phyloP scores from a whole-genome alignment of 345 rosid species.

The Hibiscus tridactylites region DNA sequence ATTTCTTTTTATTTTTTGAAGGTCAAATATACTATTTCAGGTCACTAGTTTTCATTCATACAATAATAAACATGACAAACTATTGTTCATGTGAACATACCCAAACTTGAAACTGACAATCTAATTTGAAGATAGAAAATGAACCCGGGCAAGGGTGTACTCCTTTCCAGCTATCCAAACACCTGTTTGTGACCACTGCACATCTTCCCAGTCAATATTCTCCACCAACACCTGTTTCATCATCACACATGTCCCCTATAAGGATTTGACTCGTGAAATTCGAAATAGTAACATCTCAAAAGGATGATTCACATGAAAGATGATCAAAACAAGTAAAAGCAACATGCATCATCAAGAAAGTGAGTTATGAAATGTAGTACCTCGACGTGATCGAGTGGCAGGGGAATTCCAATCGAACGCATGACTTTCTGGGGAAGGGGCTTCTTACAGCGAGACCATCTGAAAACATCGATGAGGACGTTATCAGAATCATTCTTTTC shows the following conservation, averaged over 20 bases:
- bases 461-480: conserved; percentile 60
- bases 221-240: conserved; percentile 67
- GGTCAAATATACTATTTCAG: background rate
- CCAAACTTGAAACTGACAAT: background rate
- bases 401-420: conserved; percentile 84
- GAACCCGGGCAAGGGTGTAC: conserved; percentile 81
- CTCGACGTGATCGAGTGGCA: conserved; percentile 82
- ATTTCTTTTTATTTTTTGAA: no score
- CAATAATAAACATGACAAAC: background rate
- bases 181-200: conserved; percentile 98
- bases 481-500: conserved; percentile 65
- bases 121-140: conserved; percentile 64
- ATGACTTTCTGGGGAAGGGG: conserved; percentile 83
- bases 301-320: background rate
- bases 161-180: conserved; percentile 95
- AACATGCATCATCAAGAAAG: background rate
- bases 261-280: background rate
- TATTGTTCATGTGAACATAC: background rate
- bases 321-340: background rate
- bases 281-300: background rate
- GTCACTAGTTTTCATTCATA: background rate
- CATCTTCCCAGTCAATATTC: conserved; percentile 95
- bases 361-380: conserved; percentile 26
- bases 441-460: conserved; percentile 91
- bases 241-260: background rate